A percentile compares a stretch with the other conserved stretches of the same genome.
Conservation (phyloP, 148 eudicot species). For the Bassia scoparia region DNA sequence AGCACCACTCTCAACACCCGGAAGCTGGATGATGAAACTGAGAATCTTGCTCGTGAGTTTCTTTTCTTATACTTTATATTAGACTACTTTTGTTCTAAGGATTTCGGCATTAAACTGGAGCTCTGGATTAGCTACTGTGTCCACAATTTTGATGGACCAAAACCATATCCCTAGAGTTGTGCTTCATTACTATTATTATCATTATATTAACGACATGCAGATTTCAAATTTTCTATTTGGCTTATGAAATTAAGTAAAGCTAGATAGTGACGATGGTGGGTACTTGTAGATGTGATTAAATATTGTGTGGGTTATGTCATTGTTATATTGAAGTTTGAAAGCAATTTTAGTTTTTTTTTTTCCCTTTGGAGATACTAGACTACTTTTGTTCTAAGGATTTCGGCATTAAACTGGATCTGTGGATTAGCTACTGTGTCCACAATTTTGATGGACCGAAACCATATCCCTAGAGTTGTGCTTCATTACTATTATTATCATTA, state of each 20-base stretch:
- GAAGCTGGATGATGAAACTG: slow-evolving; percentile 97
- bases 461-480: neutral
- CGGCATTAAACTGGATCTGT: neutral
- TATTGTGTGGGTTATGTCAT: too few relatives aligned
- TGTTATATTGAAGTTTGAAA: too few relatives aligned
- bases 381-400: neutral
- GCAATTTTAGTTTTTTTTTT: slow-evolving; percentile 44
- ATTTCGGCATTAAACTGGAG: neutral
- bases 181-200: neutral
- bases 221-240: too few relatives aligned
- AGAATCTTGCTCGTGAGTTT: slow-evolving; percentile 83
- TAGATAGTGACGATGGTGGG: too few relatives aligned
- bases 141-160: too few relatives aligned
- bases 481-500: neutral
- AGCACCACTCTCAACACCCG: slow-evolving; percentile 89
- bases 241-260: too few relatives aligned
- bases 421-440: neutral
- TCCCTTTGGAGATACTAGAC: neutral
- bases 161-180: neutral
- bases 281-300: too few relatives aligned
- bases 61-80: neutral
- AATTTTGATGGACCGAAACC: neutral
- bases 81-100: neutral
- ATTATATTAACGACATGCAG: neutral
- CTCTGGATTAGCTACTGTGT: neutral